Conservation (phyloP, 2,329 filamentous ascomycete genomes). For the Hymenoscyphus infarciens region DNA sequence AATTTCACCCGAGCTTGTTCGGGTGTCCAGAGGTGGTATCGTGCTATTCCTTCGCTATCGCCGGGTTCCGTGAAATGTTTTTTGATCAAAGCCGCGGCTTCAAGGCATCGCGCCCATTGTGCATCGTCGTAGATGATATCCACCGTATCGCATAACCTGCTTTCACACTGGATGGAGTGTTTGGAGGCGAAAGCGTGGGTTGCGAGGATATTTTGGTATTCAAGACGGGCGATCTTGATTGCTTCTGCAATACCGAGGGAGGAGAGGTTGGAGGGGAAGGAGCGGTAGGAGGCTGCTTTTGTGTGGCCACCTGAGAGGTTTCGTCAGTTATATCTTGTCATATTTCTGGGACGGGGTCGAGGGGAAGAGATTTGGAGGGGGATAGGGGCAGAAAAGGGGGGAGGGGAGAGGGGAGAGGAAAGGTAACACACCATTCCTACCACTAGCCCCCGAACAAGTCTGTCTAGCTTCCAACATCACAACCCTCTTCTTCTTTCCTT, state of each 20-base stretch:
- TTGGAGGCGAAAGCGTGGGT: conserved; percentile 51
- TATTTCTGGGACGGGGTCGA: no score
- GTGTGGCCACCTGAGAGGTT: conserved; percentile 38
- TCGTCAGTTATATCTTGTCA: no score
- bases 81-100: conserved; percentile 43
- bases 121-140: conserved; percentile 38
- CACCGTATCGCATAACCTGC: conserved; percentile 34
- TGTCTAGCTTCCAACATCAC: conserved; percentile 38
- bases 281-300: conserved; percentile 33
- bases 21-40: conserved; percentile 43
- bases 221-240: conserved; percentile 41
- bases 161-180: conserved; percentile 48
- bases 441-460: conserved; percentile 37
- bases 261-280: conserved; percentile 25
- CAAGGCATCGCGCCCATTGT: conserved; percentile 26
- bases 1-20: conserved; percentile 43
- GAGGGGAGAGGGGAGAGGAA: not conserved
- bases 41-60: conserved; percentile 40
- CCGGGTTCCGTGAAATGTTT: conserved; percentile 38
- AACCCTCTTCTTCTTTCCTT: conserved; percentile 22
- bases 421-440: conserved; percentile 34
- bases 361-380: no score
- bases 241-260: conserved; percentile 16
- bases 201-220: conserved; percentile 51
- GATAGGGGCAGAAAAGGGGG: not conserved